These are phyloP conservation scores for Penicillium longicatenatum DNA, from an alignment of 495 filamentous ascomycete species.

Conservation along the genomic window DNA sequence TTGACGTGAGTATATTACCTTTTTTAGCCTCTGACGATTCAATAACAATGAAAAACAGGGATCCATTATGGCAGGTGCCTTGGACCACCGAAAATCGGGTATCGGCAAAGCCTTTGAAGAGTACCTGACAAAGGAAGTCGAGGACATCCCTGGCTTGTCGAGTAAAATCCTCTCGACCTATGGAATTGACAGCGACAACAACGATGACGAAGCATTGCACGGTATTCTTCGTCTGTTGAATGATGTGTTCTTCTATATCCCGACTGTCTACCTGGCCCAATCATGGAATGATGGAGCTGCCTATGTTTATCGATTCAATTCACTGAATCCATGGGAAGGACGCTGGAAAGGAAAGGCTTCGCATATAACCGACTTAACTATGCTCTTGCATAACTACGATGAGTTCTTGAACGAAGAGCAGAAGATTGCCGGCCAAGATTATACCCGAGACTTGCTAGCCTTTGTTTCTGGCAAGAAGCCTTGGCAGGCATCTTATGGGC, in stretches of 20 bases:
- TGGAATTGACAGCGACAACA: background rate
- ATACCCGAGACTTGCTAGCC: background rate
- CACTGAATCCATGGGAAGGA: slow-evolving; percentile 50
- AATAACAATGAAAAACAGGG: background rate
- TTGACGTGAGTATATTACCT: background rate
- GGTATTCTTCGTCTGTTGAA: background rate
- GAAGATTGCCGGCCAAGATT: background rate
- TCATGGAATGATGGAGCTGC: slow-evolving; percentile 26
- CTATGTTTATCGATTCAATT: slow-evolving; percentile 52
- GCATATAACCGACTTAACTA: slow-evolving; percentile 49
- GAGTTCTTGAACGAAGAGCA: slow-evolving; percentile 31
- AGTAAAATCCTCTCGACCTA: background rate
- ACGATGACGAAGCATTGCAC: background rate
- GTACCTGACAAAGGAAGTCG: background rate
- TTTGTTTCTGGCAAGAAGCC: background rate
- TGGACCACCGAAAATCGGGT: background rate
- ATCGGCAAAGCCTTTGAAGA: background rate
- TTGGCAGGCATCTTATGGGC: background rate
- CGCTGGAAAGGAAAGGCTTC: slow-evolving; percentile 38
- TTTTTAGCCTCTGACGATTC: background rate
- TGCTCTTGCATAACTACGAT: slow-evolving; percentile 48
- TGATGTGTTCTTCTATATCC: background rate
- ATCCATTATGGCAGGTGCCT: background rate
- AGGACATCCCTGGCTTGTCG: background rate
- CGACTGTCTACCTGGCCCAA: background rate